Evolutionary conservation across 2,329 filamentous ascomycete species (phyloP), one percentile per base, ranked within the genome.

Genomic region (Coniella vitis): DNA sequence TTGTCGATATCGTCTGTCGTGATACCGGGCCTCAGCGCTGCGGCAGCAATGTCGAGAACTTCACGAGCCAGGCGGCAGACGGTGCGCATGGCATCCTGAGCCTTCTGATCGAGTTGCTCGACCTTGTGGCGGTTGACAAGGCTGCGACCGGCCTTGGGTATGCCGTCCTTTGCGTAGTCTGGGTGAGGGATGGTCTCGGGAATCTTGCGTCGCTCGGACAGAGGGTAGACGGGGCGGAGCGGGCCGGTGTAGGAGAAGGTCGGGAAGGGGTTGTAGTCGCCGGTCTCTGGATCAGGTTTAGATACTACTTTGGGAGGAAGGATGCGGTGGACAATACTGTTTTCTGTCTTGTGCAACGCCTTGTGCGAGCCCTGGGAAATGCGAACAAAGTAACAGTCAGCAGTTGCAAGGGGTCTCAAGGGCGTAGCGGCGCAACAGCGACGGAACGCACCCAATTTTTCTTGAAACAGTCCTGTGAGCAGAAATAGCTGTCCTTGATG

Each of bases 381-480:
- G 58, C 48, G 19, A 45, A 29, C 25, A 29, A 29, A 10, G 16
- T 12, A 10, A 31, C 39, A 25, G 57, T 60, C 52, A 59, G 57
- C 45, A 47, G 40, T 17, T 20, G 16, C 17, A 4, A 51, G 37
- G 32, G n/a, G 39, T 43, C 16, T 39, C 32, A 37, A 16, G 42
- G 39, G 25, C 21, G 22, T 31, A 34, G 13, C n/a, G 35, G 34
- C 17, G 10, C 42, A 25, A 44, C 7, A 38, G 38, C 38, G 17
- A 38, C 16, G 34, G 38, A 32, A 31, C 80, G 60, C 82, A 97
- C 93, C 93, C 93, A 98, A 74, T 90, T 98, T 68, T 83, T 85
- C 77, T 96, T 97, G 73, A 98, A 98, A 75, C 93, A 98, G 60
- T 97, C 93, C 68, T 98, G 93, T 22, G 90, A 90, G 74, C 93